phyloP scores from a whole-genome alignment of 768 basidiomycete genomes.

The Pisolithus microcarpus region DNA sequence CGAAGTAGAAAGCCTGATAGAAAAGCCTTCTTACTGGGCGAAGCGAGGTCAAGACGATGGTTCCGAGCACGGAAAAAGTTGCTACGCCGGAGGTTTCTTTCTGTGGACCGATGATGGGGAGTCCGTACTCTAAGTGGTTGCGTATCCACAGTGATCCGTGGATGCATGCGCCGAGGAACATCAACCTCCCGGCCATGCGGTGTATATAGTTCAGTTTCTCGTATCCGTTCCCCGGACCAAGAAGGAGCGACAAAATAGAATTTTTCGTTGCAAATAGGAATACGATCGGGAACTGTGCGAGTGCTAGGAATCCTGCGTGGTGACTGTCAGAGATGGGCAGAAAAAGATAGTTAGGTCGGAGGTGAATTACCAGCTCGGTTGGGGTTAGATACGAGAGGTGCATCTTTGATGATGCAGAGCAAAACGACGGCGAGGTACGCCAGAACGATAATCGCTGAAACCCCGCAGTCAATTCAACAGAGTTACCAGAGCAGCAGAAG shows the following conservation, averaged over 20 bases:
- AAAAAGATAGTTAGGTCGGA: not conserved
- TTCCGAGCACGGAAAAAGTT: slow-evolving; percentile 54
- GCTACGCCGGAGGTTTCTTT: slow-evolving; percentile 75
- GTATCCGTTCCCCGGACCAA: slow-evolving; percentile 43
- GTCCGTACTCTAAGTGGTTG: slow-evolving; percentile 51
- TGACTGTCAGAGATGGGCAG: slow-evolving; percentile 9
- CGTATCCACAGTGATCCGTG: slow-evolving; percentile 70
- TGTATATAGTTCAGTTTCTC: slow-evolving; percentile 56
- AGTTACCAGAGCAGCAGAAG: not conserved
- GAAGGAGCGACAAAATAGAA: slow-evolving; percentile 38
- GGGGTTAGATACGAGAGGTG: slow-evolving; percentile 57
- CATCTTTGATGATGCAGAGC: slow-evolving; percentile 54
- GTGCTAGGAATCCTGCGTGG: slow-evolving; percentile 48
- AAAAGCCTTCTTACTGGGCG: slow-evolving; percentile 52
- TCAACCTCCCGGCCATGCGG: slow-evolving; percentile 50
- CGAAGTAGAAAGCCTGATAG: slow-evolving; percentile 63
- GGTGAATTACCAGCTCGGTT: slow-evolving; percentile 61
- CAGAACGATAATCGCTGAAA: slow-evolving; percentile 47
- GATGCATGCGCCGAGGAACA: slow-evolving; percentile 36
- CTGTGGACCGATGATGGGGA: slow-evolving; percentile 58
- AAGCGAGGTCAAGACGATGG: slow-evolving; percentile 59
- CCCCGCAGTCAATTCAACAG: slow-evolving; percentile 3
- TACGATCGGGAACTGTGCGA: slow-evolving; percentile 52
- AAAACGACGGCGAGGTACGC: slow-evolving; percentile 52
- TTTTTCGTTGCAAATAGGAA: slow-evolving; percentile 55